Evolutionary conservation across 2,329 filamentous ascomycete genomes (phyloP).

Genomic region (Sporothrix pseudoabietina): DNA sequence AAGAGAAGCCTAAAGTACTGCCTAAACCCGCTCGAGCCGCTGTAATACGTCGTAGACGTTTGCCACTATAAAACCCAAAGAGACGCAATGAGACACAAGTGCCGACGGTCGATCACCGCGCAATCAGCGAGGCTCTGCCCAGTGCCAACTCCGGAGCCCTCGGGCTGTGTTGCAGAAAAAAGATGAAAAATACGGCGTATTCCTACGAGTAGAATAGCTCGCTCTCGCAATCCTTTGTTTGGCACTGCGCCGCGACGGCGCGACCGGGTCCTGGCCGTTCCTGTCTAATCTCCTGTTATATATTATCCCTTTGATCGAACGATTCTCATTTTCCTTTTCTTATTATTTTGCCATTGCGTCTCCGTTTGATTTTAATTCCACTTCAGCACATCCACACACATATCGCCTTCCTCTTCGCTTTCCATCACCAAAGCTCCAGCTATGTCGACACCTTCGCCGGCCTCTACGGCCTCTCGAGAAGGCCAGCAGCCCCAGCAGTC

Average conservation of each 20-base stretch:
- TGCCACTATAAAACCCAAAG: neutral
- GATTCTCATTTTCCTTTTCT: neutral
- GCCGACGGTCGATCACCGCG: neutral
- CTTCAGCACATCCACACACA: neutral
- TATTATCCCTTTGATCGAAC: neutral
- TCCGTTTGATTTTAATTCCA: neutral
- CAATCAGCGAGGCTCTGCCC: neutral
- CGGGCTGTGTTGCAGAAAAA: neutral
- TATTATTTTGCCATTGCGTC: neutral
- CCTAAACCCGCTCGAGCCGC: neutral
- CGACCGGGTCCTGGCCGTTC: neutral
- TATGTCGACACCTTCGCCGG: slow-evolving; percentile 27
- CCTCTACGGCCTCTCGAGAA: neutral
- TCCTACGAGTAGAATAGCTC: neutral
- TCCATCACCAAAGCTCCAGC: neutral
- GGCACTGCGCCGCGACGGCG: neutral
- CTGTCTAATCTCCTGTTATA: neutral
- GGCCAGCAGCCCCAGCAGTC: neutral
- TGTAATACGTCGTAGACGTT: neutral
- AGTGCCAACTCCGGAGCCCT: neutral
- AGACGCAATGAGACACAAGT: neutral
- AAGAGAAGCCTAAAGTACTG: neutral
- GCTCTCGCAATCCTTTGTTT: slow-evolving; percentile 19
- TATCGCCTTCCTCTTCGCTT: neutral
- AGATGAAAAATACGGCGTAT: slow-evolving; percentile 10